These are phyloP conservation scores for Sporobolomyces roseus DNA, from an alignment of 768 basidiomycete genomes.

Conservation along the genomic window DNA sequence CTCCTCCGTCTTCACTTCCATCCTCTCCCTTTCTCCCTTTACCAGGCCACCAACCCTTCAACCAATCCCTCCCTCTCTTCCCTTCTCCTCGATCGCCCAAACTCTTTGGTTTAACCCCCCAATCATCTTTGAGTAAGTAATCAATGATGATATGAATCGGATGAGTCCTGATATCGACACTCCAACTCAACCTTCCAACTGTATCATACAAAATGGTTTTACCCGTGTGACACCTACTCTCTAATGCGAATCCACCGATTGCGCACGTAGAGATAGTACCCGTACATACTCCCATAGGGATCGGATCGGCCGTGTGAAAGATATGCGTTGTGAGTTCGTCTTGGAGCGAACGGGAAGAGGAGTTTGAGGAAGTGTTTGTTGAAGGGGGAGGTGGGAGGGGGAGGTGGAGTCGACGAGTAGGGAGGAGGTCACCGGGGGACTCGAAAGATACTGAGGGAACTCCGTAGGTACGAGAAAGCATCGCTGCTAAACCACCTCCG, in stretches of 20 bases:
- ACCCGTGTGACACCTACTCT: constrained; percentile 82
- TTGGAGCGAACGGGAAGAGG: constrained; percentile 15
- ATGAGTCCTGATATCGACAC: constrained; percentile 63
- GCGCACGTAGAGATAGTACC: constrained; percentile 73
- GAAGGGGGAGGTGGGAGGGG: constrained; percentile 63
- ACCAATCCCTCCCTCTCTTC: constrained; percentile 1
- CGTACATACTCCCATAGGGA: constrained; percentile 75
- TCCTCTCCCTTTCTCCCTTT: constrained; percentile 19
- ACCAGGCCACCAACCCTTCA: constrained; percentile 35
- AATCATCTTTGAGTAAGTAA: constrained; percentile 39
- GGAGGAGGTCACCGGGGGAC: constrained; percentile 77
- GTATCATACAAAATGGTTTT: constrained; percentile 80
- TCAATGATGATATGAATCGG: constrained; percentile 42
- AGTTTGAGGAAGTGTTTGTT: constrained; percentile 2
- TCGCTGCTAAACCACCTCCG: constrained; percentile 77
- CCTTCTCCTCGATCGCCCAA: neutral
- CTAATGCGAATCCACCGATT: constrained; percentile 79
- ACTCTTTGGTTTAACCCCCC: constrained; percentile 26
- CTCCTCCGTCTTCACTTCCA: neutral
- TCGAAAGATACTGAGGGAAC: constrained; percentile 86
- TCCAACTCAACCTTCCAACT: constrained; percentile 73
- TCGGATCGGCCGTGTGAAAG: constrained; percentile 90
- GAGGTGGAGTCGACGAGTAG: constrained; percentile 75
- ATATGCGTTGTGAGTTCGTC: constrained; percentile 60
- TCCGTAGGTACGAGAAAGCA: constrained; percentile 87